Evolutionary conservation across 495 filamentous ascomycete species (phyloP).

Genomic region (Filosporella fistucella): DNA sequence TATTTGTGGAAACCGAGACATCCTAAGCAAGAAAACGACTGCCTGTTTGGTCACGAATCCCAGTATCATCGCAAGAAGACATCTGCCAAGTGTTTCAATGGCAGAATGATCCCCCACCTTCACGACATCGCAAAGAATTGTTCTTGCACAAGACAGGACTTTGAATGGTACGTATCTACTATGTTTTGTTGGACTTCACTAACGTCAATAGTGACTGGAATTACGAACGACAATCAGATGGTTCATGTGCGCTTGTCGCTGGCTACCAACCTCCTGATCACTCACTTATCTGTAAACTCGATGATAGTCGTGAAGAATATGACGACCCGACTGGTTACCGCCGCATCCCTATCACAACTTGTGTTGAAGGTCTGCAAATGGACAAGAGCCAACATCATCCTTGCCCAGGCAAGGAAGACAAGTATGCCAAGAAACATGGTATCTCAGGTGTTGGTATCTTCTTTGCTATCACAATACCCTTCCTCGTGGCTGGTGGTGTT

Average conservation of each 20-base stretch:
- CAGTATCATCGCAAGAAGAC: constrained; percentile 87
- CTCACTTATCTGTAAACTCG: constrained; percentile 54
- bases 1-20: constrained; percentile 80
- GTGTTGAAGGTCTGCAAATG: constrained; percentile 63
- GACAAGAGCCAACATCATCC: constrained; percentile 53
- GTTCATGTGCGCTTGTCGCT: constrained; percentile 67
- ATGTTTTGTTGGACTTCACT: constrained; percentile 9
- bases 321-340: constrained; percentile 83
- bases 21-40: constrained; percentile 67
- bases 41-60: constrained; percentile 87
- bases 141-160: constrained; percentile 77
- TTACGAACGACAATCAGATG: constrained; percentile 71
- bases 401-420: constrained; percentile 73
- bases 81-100: constrained; percentile 72
- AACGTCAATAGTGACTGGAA: constrained; percentile 75
- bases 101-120: constrained; percentile 57
- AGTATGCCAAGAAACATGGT: constrained; percentile 69
- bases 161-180: constrained; percentile 72
- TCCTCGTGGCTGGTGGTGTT: constrained; percentile 59
- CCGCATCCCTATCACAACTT: constrained; percentile 85
- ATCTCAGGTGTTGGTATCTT: constrained; percentile 74
- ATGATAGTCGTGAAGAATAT: constrained; percentile 67
- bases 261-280: constrained; percentile 67
- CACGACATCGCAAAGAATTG: constrained; percentile 71
- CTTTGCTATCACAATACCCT: constrained; percentile 73